phyloP scores from a whole-genome alignment of 768 basidiomycete species.

The Lepiota brunneoincarnata region DNA sequence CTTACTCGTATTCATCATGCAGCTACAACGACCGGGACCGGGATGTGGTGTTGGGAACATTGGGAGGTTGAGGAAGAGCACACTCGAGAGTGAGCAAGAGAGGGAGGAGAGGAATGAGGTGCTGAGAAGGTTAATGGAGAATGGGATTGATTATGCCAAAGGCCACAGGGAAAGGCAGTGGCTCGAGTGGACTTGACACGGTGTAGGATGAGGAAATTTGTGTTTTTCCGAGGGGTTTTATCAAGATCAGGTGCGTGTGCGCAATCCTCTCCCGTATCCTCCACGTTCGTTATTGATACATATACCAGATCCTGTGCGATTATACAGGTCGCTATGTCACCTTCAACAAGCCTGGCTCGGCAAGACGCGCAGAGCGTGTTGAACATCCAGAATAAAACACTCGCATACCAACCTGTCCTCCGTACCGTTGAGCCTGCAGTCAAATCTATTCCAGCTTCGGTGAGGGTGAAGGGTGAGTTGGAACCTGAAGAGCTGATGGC shows the following conservation, averaged over 20 bases:
- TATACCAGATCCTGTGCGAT: conserved; percentile 63
- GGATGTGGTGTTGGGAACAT: no score
- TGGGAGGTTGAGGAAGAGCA: no score
- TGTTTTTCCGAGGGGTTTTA: no score
- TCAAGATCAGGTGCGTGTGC: conserved; percentile 60
- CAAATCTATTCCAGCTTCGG: no score
- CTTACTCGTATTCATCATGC: no score
- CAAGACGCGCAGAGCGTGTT: conserved; percentile 69
- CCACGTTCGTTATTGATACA: conserved; percentile 12
- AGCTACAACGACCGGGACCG: no score
- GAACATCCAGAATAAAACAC: conserved; percentile 29
- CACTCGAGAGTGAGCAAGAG: conserved; percentile 29
- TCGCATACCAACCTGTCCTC: conserved; percentile 49
- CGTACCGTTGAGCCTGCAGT: conserved; percentile 49
- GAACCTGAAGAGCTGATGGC: no score
- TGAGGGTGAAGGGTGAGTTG: no score
- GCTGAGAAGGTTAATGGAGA: conserved; percentile 51
- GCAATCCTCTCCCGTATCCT: neutral
- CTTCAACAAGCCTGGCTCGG: conserved; percentile 60
- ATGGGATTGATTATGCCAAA: conserved; percentile 65
- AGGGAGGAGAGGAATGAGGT: conserved; percentile 37
- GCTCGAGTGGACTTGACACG: no score
- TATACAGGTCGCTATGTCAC: conserved; percentile 78
- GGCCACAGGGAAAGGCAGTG: no score
- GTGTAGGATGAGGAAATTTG: no score